Evolutionary conservation across 768 basidiomycete species (phyloP).

Genomic region (Sarcodon aspratus): DNA sequence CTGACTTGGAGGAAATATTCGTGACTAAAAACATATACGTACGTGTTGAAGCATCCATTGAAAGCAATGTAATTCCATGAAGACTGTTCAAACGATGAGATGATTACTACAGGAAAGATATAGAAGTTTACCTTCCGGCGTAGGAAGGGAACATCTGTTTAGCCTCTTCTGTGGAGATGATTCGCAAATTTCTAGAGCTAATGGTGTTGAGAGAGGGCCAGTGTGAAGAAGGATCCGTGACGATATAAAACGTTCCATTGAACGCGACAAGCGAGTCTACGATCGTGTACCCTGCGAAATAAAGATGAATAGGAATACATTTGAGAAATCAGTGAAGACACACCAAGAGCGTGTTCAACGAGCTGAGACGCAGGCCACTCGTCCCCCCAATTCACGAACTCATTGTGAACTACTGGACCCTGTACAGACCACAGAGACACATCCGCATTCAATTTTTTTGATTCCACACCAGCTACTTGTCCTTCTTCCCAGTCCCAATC

Average conservation of each 20-base stretch:
- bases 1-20: neutral
- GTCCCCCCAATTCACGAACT: conserved; percentile 42
- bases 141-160: conserved; percentile 14
- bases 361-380: conserved; percentile 45
- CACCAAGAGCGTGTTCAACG: conserved; percentile 58
- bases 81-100: conserved; percentile 27
- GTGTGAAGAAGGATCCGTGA: conserved; percentile 51
- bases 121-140: conserved; percentile 15
- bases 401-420: conserved; percentile 14
- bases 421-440: conserved; percentile 15
- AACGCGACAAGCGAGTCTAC: conserved; percentile 73
- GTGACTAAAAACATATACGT: neutral
- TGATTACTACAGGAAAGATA: neutral
- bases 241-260: conserved; percentile 63
- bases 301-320: conserved; percentile 1
- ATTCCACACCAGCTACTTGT: conserved; percentile 43
- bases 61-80: conserved; percentile 50
- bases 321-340: conserved; percentile 3
- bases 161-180: conserved; percentile 14
- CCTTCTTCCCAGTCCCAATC: conserved; percentile 57
- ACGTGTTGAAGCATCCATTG: conserved; percentile 23
- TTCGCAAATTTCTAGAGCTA: conserved; percentile 44
- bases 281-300: conserved; percentile 61
- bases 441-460: conserved; percentile 32
- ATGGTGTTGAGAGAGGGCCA: conserved; percentile 50